Evolutionary conservation across 306 rosid species (phyloP), one percentile per base, ranked within the genome.

Genomic region (Phaseolus lunatus): DNA sequence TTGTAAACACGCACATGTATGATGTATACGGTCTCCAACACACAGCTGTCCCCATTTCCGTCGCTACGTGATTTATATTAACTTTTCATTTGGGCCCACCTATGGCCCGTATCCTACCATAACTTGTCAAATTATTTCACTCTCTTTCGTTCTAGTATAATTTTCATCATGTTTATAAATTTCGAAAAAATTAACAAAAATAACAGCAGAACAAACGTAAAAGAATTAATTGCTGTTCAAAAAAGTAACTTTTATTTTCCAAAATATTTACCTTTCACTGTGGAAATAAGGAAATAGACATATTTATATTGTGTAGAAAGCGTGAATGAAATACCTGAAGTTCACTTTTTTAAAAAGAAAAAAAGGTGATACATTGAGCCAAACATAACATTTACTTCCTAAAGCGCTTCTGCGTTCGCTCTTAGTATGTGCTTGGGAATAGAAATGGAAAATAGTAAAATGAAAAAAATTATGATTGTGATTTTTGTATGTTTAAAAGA

Each of bases 11-110:
- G 70, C 81, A 78, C 72, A 35, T 63, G 44, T 62, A 29, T 56
- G 10, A 59, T 56, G 53, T 14, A 81, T 56, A 79, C 41, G 74
- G 75, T 75, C 87, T 83, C 78, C 35, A 83, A 75, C 76, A 81
- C 41, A 59, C 12, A 29, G 81, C 87, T 83, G 89, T 89, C 85
- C 61, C 68, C 35, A 45, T 29, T 73, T 78, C 80, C 52, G 79
- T 59, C 29, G 49, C 61, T 53, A 64, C 75, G 56, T 76, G 70
- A 78, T 68, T 76, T 80, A 76, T 52, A 67, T 76, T 65, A 29
- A 61, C 83, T 84, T 86, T 86, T 49, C 37, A 43, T 41, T 74
- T 70, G 88, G 70, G 19, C 88, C 92, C 84, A 84, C 84, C 48
- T 59, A 54, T 70, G 72, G 70, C 18, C 43, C 56, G 64, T 66